A percentile compares a stretch with the other conserved stretches of the same genome.
Conservation (phyloP, 768 basidiomycete species). For the Lactifluus rugatus region DNA sequence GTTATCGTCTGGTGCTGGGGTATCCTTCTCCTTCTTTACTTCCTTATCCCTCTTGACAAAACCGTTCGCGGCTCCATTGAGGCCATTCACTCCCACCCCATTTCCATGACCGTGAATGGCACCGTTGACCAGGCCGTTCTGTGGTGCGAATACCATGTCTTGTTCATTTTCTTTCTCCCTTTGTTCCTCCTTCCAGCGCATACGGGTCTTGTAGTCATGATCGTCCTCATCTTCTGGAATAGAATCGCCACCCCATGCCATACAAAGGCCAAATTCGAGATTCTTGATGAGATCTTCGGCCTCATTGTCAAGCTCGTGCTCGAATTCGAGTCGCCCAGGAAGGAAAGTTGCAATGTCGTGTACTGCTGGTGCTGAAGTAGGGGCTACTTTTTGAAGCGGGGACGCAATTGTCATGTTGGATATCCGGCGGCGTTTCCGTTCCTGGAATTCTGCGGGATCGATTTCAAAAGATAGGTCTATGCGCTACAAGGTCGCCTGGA, state of each 20-base stretch:
- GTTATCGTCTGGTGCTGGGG: slow-evolving; percentile 22
- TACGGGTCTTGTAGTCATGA: slow-evolving; percentile 50
- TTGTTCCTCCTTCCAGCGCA: slow-evolving; percentile 34
- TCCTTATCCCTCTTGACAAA: slow-evolving; percentile 36
- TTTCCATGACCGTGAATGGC: slow-evolving; percentile 28
- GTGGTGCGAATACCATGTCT: slow-evolving; percentile 9
- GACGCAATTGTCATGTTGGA: slow-evolving; percentile 55
- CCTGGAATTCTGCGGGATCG: slow-evolving; percentile 76
- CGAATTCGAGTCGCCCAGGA: slow-evolving; percentile 96
- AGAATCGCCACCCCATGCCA: slow-evolving; percentile 75
- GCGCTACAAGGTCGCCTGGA: slow-evolving; percentile 14
- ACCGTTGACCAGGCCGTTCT: slow-evolving; percentile 21
- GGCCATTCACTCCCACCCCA: slow-evolving; percentile 23
- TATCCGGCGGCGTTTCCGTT: slow-evolving; percentile 81
- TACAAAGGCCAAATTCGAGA: slow-evolving; percentile 88
- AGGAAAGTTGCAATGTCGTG: slow-evolving; percentile 91
- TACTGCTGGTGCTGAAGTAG: slow-evolving; percentile 82
- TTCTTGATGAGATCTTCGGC: slow-evolving; percentile 94
- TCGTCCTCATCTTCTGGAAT: slow-evolving; percentile 74
- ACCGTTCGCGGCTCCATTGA: slow-evolving; percentile 28
- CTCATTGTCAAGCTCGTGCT: slow-evolving; percentile 95
- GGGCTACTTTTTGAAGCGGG: slow-evolving; percentile 58
- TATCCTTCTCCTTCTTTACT: slow-evolving; percentile 26
- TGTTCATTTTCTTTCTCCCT: slow-evolving; percentile 26
- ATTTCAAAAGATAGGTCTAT: slow-evolving; percentile 58